phyloP scores from a whole-genome alignment of 2,329 filamentous ascomycete genomes.

The Botrytis pseudocinerea region DNA sequence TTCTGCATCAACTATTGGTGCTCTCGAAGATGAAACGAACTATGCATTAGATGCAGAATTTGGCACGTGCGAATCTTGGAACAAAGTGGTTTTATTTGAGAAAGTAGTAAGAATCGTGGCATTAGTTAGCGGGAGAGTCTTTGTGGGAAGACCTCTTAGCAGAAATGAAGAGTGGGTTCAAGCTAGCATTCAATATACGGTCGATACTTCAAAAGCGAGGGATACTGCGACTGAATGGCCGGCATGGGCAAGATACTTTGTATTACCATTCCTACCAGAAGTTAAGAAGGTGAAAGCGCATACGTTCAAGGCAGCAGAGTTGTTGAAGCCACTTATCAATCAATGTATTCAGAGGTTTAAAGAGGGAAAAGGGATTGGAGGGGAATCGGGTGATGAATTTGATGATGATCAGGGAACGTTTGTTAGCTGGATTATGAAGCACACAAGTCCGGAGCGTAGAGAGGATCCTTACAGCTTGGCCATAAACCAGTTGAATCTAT shows the following conservation, averaged over 20 bases:
- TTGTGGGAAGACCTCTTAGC: constrained; percentile 13
- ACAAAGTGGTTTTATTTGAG: background rate
- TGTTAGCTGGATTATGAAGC: constrained; percentile 8
- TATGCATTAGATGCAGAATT: constrained; percentile 34
- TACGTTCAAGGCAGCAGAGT: background rate
- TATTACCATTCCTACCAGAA: constrained; percentile 6
- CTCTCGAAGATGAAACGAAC: constrained; percentile 35
- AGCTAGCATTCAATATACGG: background rate
- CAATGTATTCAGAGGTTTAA: background rate
- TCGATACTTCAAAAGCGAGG: background rate
- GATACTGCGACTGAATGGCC: background rate
- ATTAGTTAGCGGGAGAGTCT: constrained; percentile 10
- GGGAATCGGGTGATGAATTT: background rate
- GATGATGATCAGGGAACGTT: constrained; percentile 1
- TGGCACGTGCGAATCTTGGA: constrained; percentile 34
- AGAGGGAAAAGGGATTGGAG: background rate
- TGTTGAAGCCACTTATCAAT: constrained; percentile 12
- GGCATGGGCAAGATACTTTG: background rate
- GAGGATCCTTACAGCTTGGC: background rate
- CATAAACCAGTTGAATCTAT: background rate
- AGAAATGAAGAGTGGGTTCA: constrained; percentile 20
- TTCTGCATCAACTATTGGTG: constrained; percentile 27
- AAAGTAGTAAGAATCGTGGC: background rate
- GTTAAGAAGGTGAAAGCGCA: background rate
- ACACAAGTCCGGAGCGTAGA: background rate